Base-by-base conservation (phyloP, 305 asterid species). In the Fraxinus nigra region DNA sequence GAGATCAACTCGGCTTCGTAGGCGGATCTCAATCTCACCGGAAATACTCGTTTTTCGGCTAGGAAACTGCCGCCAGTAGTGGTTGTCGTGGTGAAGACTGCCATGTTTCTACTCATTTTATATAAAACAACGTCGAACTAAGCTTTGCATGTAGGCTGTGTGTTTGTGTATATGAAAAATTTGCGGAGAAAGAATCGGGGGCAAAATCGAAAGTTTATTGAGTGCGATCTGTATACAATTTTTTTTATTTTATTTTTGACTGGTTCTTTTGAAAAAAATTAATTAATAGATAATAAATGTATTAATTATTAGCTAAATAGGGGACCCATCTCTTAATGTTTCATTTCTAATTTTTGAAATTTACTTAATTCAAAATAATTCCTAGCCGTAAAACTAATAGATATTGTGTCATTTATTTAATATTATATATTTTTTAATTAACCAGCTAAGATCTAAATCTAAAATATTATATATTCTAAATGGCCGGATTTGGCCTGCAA, bases 1-100 rank as follows among this genome's bases (percentile, higher is more conserved):
- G 96, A 90, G 37, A 87, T 79, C 20, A 85, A 81, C 83, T 89
- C 90, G 11, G 79, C 85, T 28, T 84, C 82, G 82, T 51, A 43
- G 14, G 81, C 89, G 14, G 84, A 61, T 67, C 51, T 26, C 56
- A 83, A 18, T 10, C 89, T 80, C 85, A 78, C 70, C 70, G 91
- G 89, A 22, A 80, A 88, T 75, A 88, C 56, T 69, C 80, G 87
- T 11, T 82, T 86, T 46, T 78, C 83, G 79, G 84, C 83, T 51
- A 20, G 16, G 61, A 61, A 78, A 81, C 84, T 82, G 61, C 84
- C 81, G 77, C 77, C 85, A 74, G 72, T 22, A 76, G 82, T 22
- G 59, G 79, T 14, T 28, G 84, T 37, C 40, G 80, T 79, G 78
- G 87, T 77, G 81, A 80, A 48, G 63, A 82, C 79, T 20, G 85